phyloP scores from a whole-genome alignment of 129 eudicot genomes.

The Deinandra increscens region DNA sequence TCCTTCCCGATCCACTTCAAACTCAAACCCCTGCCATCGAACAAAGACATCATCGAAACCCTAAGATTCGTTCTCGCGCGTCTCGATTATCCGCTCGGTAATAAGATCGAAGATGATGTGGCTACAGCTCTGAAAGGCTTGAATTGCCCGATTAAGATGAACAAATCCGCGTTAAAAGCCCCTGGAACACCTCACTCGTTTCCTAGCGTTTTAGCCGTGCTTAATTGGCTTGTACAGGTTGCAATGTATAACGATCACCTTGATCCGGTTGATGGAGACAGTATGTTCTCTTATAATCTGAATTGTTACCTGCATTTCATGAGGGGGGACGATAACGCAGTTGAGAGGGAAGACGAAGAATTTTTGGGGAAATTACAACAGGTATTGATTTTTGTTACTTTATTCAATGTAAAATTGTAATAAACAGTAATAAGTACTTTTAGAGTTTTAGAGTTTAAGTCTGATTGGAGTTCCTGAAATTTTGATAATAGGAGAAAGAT shows the following conservation, averaged over 20 bases:
- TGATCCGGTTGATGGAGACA: constrained; percentile 14
- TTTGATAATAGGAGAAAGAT: constrained; percentile 35
- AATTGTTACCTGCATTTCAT: constrained; percentile 52
- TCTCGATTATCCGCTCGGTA: constrained; percentile 38
- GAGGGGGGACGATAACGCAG: constrained; percentile 63
- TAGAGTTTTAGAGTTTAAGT: too few relatives aligned
- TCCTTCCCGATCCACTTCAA: constrained; percentile 42
- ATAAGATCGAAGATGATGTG: constrained; percentile 64
- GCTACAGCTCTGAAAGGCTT: constrained; percentile 30
- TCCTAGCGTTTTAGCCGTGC: constrained; percentile 60
- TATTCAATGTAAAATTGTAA: not conserved
- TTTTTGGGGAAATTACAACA: constrained; percentile 37
- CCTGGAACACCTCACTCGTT: constrained; percentile 84
- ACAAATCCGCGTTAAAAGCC: constrained; percentile 62
- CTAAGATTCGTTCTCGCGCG: constrained; percentile 54
- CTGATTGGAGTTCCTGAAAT: constrained; percentile 10
- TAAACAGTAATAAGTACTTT: not conserved
- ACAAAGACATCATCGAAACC: constrained; percentile 64
- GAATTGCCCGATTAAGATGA: constrained; percentile 70
- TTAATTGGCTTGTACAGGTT: constrained; percentile 80
- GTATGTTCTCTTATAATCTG: constrained; percentile 34
- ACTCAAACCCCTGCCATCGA: constrained; percentile 61
- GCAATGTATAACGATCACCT: constrained; percentile 39
- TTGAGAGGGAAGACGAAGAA: constrained; percentile 46
- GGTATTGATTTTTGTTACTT: constrained; percentile 1